phyloP scores from a whole-genome alignment of 805 yeast species.

The Candida ponderosae region DNA sequence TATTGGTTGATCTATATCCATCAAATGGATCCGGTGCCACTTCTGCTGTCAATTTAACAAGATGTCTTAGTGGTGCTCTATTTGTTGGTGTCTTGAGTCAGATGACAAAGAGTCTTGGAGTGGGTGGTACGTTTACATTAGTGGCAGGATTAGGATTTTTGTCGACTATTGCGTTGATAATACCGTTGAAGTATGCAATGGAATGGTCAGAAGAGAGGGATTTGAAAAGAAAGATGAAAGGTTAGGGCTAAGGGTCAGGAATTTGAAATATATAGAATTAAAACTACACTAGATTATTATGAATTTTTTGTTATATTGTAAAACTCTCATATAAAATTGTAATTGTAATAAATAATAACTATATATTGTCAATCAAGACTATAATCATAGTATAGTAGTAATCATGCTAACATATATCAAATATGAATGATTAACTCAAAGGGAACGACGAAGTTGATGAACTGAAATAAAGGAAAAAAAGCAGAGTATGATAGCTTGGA shows the following conservation, averaged over 20 bases:
- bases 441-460: too few species aligned
- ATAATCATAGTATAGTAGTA: too few species aligned
- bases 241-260: not conserved
- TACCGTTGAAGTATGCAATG: constrained; percentile 25
- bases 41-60: constrained; percentile 59
- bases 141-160: constrained; percentile 41
- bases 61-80: constrained; percentile 70
- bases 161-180: constrained; percentile 16
- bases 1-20: constrained; percentile 74
- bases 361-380: too few species aligned
- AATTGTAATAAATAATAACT: too few species aligned
- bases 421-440: too few species aligned
- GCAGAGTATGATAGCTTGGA: too few species aligned
- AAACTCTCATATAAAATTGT: too few species aligned
- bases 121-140: constrained; percentile 77
- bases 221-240: constrained; percentile 1
- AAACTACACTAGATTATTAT: too few species aligned
- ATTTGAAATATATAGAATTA: too few species aligned
- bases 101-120: constrained; percentile 49
- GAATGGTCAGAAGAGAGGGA: constrained; percentile 19
- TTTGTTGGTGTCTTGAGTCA: constrained; percentile 58
- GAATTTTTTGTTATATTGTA: too few species aligned
- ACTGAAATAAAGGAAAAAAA: too few species aligned
- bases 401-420: too few species aligned
- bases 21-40: constrained; percentile 64